These are phyloP conservation scores for Pyropia haitanensis DNA, from an alignment of 23 red algal species.

Conservation along the genomic window DNA sequence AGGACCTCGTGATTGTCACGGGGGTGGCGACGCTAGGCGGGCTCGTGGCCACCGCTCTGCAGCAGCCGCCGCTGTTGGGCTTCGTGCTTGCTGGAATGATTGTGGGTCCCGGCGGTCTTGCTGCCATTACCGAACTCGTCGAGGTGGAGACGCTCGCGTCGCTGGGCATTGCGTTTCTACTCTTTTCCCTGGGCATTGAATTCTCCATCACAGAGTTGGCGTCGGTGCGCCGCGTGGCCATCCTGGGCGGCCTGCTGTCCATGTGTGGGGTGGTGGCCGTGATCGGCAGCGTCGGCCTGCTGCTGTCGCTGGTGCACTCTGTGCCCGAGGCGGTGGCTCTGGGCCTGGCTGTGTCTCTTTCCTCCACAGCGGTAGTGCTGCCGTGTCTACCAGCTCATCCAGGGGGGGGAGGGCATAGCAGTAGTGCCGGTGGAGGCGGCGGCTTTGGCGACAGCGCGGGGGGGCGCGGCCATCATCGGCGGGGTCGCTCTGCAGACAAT, in stretches of 20 bases:
- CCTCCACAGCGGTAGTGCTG: conserved; percentile 71
- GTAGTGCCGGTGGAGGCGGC: neutral
- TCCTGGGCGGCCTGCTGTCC: conserved; percentile 54
- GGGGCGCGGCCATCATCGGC: too few species aligned
- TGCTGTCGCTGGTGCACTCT: conserved; percentile 34
- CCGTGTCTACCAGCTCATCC: conserved; percentile 35
- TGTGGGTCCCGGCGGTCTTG: conserved; percentile 61
- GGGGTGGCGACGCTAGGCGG: conserved; percentile 53
- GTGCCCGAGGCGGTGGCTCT: conserved; percentile 69
- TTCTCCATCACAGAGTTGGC: conserved; percentile 70
- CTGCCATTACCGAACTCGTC: conserved; percentile 65
- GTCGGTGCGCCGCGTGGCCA: conserved; percentile 49
- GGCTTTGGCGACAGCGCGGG: neutral
- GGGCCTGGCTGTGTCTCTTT: conserved; percentile 61
- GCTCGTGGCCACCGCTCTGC: conserved; percentile 32
- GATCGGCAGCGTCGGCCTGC: conserved; percentile 25
- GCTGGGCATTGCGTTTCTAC: conserved; percentile 69
- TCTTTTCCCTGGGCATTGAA: conserved; percentile 77
- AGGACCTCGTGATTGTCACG: conserved; percentile 65
- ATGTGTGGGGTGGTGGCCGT: conserved; percentile 38
- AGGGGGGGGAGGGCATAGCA: too few species aligned
- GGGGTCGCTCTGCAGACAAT: too few species aligned
- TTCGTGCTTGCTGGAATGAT: conserved; percentile 76
- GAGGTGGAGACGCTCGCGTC: conserved; percentile 77
- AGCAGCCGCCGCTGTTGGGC: conserved; percentile 69